Base-by-base conservation (phyloP, 495 filamentous ascomycete genomes). In the Cercophora scortea region DNA sequence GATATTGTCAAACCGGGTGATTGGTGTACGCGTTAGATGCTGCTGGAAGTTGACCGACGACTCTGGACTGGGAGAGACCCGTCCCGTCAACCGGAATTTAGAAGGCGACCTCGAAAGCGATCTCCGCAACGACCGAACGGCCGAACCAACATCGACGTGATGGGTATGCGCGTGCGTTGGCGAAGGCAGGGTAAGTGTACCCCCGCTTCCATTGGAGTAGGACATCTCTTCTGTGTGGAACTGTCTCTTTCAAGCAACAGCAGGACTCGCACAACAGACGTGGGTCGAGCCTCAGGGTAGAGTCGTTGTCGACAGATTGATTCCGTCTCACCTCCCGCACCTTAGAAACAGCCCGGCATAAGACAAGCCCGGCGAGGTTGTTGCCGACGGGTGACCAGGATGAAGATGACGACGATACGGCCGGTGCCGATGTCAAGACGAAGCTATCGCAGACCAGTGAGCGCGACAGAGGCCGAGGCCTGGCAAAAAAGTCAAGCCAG, bases 21-120 rank as follows among this genome's bases (percentile, higher is more conserved):
- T 40, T 9, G 57, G 43, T 15, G 55, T 45, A 9, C 50, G 51
- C 9, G 57, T 56, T 11, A 50, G 50, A 32, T 53, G 56, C 34
- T 54, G 55, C 10, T 45, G 51, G 10, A 55, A 57, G 41, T 15
- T 41, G 45, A 42, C 16, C 6, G 55, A 42, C 12, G 42, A 13
- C 4, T 51, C 33, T 16, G 58, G 44, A 17, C 51, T 18, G 16
- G 59, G 47, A 1, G 57, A 52, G 6, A 54, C 25, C 7, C 45
- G 42, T 8, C 54, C 42, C 32, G 82, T 70, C 25, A 91, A 66
- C 36, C 78, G 79, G 59, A 90, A 88, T 63, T 90, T 94, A 8
- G 90, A 94, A 9, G 90, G 90, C 9, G 90, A 95, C 43, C 88
- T 78, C 32, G 89, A 94, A 44, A 96, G 73, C 17, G 90, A 94